Evolutionary conservation across 225 moss, liverwort and hornwort species (phyloP).

Genomic region (Anthoceros angustus): DNA sequence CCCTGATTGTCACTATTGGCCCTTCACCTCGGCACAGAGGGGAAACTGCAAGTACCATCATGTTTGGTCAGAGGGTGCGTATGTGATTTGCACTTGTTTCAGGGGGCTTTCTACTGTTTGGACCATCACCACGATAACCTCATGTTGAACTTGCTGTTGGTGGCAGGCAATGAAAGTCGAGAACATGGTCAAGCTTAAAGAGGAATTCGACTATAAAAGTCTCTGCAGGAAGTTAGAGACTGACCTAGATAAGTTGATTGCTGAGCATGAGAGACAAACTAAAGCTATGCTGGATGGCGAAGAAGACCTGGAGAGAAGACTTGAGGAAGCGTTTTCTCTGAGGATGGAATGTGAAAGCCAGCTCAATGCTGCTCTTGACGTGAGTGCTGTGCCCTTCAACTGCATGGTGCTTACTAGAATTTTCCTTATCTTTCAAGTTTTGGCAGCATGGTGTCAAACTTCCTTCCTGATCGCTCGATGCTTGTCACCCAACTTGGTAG

Average conservation of each 20-base stretch:
- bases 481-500: constrained; percentile 16
- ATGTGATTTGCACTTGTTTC: not conserved
- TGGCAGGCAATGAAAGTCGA: constrained; percentile 97
- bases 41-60: constrained; percentile 88
- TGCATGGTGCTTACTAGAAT: not conserved
- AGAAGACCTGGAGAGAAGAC: constrained; percentile 65
- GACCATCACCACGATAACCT: not conserved
- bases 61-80: constrained; percentile 93
- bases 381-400: constrained; percentile 15
- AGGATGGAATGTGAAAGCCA: constrained; percentile 64
- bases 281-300: constrained; percentile 68
- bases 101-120: not conserved
- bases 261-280: constrained; percentile 79
- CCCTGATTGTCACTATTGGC: constrained; percentile 87
- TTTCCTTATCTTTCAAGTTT: not conserved
- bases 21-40: constrained; percentile 92
- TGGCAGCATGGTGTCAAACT: not conserved
- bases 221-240: constrained; percentile 84
- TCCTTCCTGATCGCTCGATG: constrained; percentile 4
- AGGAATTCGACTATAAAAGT: constrained; percentile 97
- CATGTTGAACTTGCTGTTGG: constrained; percentile 3
- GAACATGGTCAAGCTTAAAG: constrained; percentile 90
- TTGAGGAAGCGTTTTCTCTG: constrained; percentile 62
- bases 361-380: constrained; percentile 49
- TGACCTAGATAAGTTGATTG: constrained; percentile 77